Percentiles rank a stretch among this genome's conserved stretches.
Conservation (phyloP, 257 asterid genomes). For the Parsonsia alboflavescens region DNA sequence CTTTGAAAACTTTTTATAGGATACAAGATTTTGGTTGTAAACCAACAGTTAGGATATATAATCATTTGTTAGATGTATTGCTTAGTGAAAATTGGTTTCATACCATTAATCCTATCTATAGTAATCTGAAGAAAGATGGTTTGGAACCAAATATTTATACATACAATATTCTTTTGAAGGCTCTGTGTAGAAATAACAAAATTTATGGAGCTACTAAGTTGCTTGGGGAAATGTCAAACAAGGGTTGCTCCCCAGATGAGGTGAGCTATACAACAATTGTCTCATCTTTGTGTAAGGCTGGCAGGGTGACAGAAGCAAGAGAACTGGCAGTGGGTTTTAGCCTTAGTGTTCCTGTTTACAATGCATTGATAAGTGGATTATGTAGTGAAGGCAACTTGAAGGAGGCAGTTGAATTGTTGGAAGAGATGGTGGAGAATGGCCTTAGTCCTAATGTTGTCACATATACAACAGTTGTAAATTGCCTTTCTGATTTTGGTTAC, state of each 20-base stretch:
- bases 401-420: constrained; percentile 51
- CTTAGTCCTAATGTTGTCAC: constrained; percentile 65
- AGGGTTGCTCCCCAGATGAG: constrained; percentile 73
- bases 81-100: constrained; percentile 66
- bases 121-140: constrained; percentile 82
- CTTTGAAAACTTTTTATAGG: constrained; percentile 68
- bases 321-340: constrained; percentile 41
- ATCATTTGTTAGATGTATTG: constrained; percentile 76
- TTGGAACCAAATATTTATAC: constrained; percentile 82
- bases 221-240: constrained; percentile 82
- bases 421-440: constrained; percentile 51
- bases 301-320: constrained; percentile 57
- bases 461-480: constrained; percentile 47
- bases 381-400: constrained; percentile 40
- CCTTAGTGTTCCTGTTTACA: constrained; percentile 57
- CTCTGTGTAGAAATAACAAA: constrained; percentile 71
- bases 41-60: constrained; percentile 77
- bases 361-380: constrained; percentile 61
- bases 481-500: constrained; percentile 47
- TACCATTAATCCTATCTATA: constrained; percentile 67
- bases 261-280: constrained; percentile 79
- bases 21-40: constrained; percentile 69
- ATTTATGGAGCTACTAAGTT: constrained; percentile 57
- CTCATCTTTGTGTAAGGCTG: constrained; percentile 65
- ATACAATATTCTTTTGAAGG: constrained; percentile 79